A percentile compares a stretch with the other conserved stretches of the same genome.
Conservation (phyloP, 306 rosid genomes). For the Fragaria iinumae region DNA sequence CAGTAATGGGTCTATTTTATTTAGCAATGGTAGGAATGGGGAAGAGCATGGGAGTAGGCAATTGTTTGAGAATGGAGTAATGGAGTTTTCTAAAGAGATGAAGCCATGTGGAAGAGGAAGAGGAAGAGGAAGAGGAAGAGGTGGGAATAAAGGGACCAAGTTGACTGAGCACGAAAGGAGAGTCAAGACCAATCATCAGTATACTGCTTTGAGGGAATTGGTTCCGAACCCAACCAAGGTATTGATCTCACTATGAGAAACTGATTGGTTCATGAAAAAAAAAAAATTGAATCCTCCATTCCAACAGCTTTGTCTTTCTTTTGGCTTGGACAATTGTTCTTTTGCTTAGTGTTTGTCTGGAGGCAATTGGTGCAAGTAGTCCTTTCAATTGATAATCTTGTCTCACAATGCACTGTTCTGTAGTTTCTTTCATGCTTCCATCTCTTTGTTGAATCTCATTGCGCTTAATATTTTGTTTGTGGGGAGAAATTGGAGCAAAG, state of each 20-base stretch:
- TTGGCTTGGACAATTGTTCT: neutral
- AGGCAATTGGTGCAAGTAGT: neutral
- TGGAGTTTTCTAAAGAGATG: slow-evolving; percentile 51
- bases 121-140: slow-evolving; percentile 37
- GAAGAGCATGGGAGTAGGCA: slow-evolving; percentile 55
- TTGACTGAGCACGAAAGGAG: slow-evolving; percentile 62
- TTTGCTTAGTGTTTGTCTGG: neutral
- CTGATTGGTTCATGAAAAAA: neutral
- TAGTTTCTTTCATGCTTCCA: neutral
- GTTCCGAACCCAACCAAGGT: slow-evolving; percentile 76
- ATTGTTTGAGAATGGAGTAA: slow-evolving; percentile 52
- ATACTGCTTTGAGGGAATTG: slow-evolving; percentile 39
- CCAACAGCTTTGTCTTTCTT: neutral
- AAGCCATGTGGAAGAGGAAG: slow-evolving; percentile 35
- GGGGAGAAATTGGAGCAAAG: neutral
- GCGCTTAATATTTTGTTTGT: neutral
- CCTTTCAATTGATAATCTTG: neutral
- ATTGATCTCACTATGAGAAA: neutral
- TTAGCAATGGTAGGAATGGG: slow-evolving; percentile 51
- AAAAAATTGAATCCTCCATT: neutral
- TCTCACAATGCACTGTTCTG: neutral
- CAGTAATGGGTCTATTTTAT: slow-evolving; percentile 37
- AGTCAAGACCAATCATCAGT: slow-evolving; percentile 47
- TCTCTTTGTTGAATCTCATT: neutral
- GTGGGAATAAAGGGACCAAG: slow-evolving; percentile 43